Conservation (phyloP, 2,329 filamentous ascomycete genomes). For the Balansia obtecta region DNA sequence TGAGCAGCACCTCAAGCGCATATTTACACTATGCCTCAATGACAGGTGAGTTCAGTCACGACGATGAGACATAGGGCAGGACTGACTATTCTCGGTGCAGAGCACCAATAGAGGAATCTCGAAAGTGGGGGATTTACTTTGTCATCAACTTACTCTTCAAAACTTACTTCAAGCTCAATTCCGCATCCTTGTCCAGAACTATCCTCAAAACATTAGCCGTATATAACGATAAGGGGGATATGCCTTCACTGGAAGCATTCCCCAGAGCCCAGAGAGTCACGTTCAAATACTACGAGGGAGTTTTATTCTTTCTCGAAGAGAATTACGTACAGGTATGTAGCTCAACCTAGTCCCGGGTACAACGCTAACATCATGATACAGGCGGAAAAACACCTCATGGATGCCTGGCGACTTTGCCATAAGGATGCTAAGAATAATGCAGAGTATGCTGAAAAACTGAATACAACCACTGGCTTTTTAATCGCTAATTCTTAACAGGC, state of each 20-base stretch:
- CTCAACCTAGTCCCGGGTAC: background rate
- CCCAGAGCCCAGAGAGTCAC: conserved; percentile 87
- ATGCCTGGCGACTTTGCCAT: conserved; percentile 75
- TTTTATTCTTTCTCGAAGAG: conserved; percentile 89
- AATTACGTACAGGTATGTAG: conserved; percentile 62
- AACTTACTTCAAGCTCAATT: conserved; percentile 94
- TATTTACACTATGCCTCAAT: conserved; percentile 81
- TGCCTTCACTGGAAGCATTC: conserved; percentile 68
- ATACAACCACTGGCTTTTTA: background rate
- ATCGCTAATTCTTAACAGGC: conserved; percentile 34
- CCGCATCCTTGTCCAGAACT: conserved; percentile 78
- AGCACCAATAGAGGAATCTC: conserved; percentile 72
- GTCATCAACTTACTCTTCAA: conserved; percentile 94
- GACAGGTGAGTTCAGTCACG: conserved; percentile 65
- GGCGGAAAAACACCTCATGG: conserved; percentile 69
- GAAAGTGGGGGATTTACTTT: conserved; percentile 97
- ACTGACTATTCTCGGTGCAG: conserved; percentile 27
- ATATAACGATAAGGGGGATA: conserved; percentile 55
- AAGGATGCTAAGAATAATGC: conserved; percentile 60
- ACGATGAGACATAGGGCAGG: background rate
- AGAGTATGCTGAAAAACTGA: conserved; percentile 45
- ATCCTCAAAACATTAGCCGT: conserved; percentile 75
- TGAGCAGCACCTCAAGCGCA: conserved; percentile 77
- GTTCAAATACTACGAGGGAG: conserved; percentile 91
- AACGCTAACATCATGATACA: conserved; percentile 18